Conservation (phyloP, 208 protist species). For the Lotmaria passim region DNA sequence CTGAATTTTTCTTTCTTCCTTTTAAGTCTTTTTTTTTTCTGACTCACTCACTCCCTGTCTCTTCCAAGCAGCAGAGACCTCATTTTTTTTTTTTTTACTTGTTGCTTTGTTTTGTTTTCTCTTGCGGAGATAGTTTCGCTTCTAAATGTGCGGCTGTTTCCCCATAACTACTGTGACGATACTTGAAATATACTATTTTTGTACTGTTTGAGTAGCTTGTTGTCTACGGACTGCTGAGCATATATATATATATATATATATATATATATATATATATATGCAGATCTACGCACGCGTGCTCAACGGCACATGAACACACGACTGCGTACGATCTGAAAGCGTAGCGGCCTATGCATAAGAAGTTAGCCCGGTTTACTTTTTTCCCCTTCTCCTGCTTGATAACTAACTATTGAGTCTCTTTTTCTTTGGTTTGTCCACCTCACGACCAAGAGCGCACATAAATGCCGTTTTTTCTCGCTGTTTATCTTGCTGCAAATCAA, state of each 20-base stretch:
- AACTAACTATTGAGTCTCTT: slow-evolving; percentile 1
- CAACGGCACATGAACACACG: slow-evolving; percentile 10
- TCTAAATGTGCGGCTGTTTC: not conserved
- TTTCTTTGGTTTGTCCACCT: slow-evolving; percentile 2
- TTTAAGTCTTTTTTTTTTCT: too few species aligned
- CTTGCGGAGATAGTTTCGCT: not conserved
- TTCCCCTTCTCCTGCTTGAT: slow-evolving; percentile 15
- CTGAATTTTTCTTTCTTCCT: too few species aligned
- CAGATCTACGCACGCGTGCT: not conserved
- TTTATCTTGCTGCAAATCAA: slow-evolving; percentile 5
- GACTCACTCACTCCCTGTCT: too few species aligned
- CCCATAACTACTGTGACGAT: slow-evolving; percentile 13
- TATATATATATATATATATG: slow-evolving; percentile 1
- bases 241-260: slow-evolving; percentile 4
- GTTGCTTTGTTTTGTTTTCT: not conserved
- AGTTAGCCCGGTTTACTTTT: not conserved
- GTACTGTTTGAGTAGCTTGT: slow-evolving; percentile 10
- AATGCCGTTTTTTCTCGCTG: not conserved
- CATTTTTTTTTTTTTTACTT: too few species aligned
- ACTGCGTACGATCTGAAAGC: not conserved
- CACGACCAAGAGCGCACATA: slow-evolving; percentile 8
- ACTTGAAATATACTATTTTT: slow-evolving; percentile 17
- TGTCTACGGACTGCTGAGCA: not conserved
- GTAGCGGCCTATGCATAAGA: slow-evolving; percentile 6
- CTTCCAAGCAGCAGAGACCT: too few species aligned